phyloP scores from a whole-genome alignment of 2,329 filamentous ascomycete species.

The Thermochaetoides dissita region DNA sequence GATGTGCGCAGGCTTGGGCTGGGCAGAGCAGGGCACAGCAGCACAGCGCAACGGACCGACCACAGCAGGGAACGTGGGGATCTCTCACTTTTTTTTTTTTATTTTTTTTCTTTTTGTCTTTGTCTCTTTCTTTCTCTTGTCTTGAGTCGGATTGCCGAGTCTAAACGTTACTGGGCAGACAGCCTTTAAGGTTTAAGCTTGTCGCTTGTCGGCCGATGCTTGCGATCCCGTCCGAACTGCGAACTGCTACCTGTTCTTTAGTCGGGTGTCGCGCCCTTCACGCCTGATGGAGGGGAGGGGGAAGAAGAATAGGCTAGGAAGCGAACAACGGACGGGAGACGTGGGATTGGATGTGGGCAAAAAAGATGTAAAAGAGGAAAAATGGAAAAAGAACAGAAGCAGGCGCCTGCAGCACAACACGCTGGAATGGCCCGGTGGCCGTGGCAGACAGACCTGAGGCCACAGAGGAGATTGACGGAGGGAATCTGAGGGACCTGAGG shows the following conservation, averaged over 20 bases:
- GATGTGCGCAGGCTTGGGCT: too few relatives aligned
- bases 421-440: constrained; percentile 3
- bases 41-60: too few relatives aligned
- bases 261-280: too few relatives aligned
- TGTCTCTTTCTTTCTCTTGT: constrained; percentile 2
- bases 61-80: too few relatives aligned
- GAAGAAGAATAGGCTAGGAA: too few relatives aligned
- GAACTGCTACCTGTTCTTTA: neutral
- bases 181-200: too few relatives aligned
- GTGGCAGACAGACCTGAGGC: constrained; percentile 3
- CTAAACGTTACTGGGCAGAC: neutral
- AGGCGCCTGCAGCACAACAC: constrained; percentile 2
- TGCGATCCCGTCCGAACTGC: constrained; percentile 2
- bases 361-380: constrained; percentile 1
- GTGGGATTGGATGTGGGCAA: neutral
- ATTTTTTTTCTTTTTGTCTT: neutral
- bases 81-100: too few relatives aligned
- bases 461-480: too few relatives aligned
- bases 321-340: too few relatives aligned
- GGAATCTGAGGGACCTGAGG: neutral
- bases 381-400: constrained; percentile 4
- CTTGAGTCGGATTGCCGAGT: constrained; percentile 2
- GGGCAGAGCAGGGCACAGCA: too few relatives aligned
- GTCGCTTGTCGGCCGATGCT: constrained; percentile 2
- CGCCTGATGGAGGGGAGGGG: too few relatives aligned